Conservation (phyloP, 306 rosid species). For the Acacia melanoxylon region DNA sequence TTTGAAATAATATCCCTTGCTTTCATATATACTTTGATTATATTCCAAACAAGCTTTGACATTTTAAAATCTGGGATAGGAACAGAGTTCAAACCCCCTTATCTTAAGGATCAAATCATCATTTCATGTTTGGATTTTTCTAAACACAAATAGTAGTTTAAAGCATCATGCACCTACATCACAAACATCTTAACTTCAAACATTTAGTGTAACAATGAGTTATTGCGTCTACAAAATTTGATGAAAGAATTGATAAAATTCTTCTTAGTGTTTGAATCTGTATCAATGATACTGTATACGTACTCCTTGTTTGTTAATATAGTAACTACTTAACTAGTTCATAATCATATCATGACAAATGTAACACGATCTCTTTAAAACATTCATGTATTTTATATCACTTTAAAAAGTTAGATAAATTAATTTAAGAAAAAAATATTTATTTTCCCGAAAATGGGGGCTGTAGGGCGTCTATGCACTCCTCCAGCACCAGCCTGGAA, state of each 20-base stretch:
- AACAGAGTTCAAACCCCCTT: background rate
- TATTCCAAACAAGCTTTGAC: background rate
- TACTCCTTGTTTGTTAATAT: no score
- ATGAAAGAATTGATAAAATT: no score
- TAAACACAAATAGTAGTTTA: background rate
- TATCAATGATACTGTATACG: no score
- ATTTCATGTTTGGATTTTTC: background rate
- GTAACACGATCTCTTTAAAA: no score
- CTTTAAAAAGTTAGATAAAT: no score
- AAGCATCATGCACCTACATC: background rate
- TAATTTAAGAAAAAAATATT: no score
- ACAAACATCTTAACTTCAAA: background rate
- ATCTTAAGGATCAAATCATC: background rate
- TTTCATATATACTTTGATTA: background rate
- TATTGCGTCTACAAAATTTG: background rate
- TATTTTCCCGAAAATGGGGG: background rate
- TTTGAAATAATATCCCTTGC: background rate
- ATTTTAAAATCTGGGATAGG: background rate
- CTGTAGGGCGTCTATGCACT: background rate
- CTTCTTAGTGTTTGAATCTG: background rate
- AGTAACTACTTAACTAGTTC: no score
- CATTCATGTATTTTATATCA: no score
- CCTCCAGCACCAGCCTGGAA: slow-evolving; percentile 7
- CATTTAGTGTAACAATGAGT: background rate
- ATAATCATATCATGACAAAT: no score